Percentiles rank a stretch among this genome's conserved stretches.
These are phyloP conservation scores for Sugiyamaella xylanicola DNA, from an alignment of 1,139 yeast species.

Conservation along the genomic window DNA sequence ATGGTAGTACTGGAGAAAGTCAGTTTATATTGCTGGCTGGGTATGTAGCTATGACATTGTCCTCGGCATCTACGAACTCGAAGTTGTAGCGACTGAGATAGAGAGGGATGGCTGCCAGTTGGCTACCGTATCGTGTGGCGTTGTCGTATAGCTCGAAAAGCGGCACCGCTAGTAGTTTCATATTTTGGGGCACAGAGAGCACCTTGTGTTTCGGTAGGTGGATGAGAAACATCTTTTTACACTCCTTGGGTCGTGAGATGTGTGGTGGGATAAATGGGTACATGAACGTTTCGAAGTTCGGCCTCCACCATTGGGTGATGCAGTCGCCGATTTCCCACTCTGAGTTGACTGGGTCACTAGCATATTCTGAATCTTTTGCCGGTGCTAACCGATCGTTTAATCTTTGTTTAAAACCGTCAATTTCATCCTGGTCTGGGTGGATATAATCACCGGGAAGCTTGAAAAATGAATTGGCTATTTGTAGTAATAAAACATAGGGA, in stretches of 20 bases:
- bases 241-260: slow-evolving; percentile 43
- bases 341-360: slow-evolving; percentile 24
- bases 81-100: slow-evolving; percentile 42
- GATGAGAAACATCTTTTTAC: slow-evolving; percentile 42
- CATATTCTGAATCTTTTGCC: slow-evolving; percentile 8
- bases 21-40: slow-evolving; percentile 18
- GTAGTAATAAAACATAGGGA: slow-evolving; percentile 43
- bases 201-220: slow-evolving; percentile 39
- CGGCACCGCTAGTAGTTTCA: slow-evolving; percentile 43
- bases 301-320: slow-evolving; percentile 47
- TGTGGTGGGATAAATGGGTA: slow-evolving; percentile 46
- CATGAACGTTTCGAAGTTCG: slow-evolving; percentile 41
- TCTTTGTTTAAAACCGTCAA: slow-evolving; percentile 36
- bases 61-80: slow-evolving; percentile 40
- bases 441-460: slow-evolving; percentile 44
- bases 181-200: slow-evolving; percentile 39
- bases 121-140: slow-evolving; percentile 40
- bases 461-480: slow-evolving; percentile 39
- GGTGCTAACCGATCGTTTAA: slow-evolving; percentile 31
- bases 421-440: slow-evolving; percentile 40
- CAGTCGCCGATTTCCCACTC: slow-evolving; percentile 43
- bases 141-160: slow-evolving; percentile 44
- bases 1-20: background rate
- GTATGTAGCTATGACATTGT: slow-evolving; percentile 32
- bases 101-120: slow-evolving; percentile 41